phyloP scores from a whole-genome alignment of 495 filamentous ascomycete species.

The Trichoderma erinaceum region DNA sequence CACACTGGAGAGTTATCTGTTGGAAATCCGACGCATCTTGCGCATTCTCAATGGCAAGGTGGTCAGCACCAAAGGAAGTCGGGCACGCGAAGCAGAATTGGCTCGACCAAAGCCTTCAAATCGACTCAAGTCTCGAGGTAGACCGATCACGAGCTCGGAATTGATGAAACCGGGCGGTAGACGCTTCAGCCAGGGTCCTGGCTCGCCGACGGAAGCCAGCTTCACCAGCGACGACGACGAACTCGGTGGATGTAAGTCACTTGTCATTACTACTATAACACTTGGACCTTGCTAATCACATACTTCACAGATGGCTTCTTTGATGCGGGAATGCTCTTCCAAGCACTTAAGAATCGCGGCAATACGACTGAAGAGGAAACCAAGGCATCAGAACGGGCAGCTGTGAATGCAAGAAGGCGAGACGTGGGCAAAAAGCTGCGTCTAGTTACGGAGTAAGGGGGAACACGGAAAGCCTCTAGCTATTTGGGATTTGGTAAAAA shows the following conservation, averaged over 20 bases:
- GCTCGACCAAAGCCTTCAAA: conserved; percentile 23
- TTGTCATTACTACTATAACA: conserved; percentile 11
- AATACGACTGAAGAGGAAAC: conserved; percentile 37
- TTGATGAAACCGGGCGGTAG: conserved; percentile 38
- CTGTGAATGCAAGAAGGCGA: conserved; percentile 46
- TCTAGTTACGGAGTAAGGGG: conserved; percentile 29
- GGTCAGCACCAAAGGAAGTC: conserved; percentile 22
- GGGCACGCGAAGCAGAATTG: conserved; percentile 41
- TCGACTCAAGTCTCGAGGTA: conserved; percentile 49
- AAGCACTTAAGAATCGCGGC: conserved; percentile 65
- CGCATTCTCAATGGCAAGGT: conserved; percentile 55
- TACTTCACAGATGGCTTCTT: conserved; percentile 77
- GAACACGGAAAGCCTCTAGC: background rate
- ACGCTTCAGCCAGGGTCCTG: conserved; percentile 31
- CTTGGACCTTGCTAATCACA: conserved; percentile 21
- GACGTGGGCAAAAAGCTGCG: conserved; percentile 76
- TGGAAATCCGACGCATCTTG: conserved; percentile 82
- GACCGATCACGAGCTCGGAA: conserved; percentile 45
- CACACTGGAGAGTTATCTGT: conserved; percentile 78
- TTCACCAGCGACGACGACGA: conserved; percentile 76
- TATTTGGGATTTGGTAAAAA: background rate
- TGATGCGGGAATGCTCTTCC: conserved; percentile 86
- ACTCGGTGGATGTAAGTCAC: conserved; percentile 79
- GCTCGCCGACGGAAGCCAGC: conserved; percentile 47
- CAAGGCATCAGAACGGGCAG: conserved; percentile 42